These are phyloP conservation scores for Ophiocordyceps polyrhachis-furcata DNA, from an alignment of 2,329 filamentous ascomycete genomes.

Conservation along the genomic window DNA sequence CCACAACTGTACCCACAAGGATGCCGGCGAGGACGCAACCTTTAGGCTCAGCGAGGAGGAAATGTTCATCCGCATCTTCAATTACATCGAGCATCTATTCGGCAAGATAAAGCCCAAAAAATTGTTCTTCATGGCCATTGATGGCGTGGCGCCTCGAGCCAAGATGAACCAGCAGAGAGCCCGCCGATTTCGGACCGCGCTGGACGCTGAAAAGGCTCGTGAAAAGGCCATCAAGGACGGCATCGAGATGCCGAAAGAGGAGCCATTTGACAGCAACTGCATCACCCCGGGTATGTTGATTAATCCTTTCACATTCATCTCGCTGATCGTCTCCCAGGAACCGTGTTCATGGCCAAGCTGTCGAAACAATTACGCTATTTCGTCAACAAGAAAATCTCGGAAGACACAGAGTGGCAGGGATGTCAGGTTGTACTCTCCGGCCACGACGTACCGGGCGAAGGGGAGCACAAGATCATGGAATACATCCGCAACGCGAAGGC, in stretches of 20 bases:
- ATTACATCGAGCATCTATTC: conserved; percentile 97
- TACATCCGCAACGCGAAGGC: conserved; percentile 97
- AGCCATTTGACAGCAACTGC: conserved; percentile 95
- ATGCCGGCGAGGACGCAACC: conserved; percentile 67
- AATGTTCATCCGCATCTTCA: conserved; percentile 99
- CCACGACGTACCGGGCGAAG: conserved; percentile 93
- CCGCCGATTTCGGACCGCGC: conserved; percentile 80
- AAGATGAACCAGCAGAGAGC: conserved; percentile 99
- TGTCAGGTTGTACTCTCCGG: conserved; percentile 92
- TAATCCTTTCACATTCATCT: background rate
- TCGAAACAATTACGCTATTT: conserved; percentile 94
- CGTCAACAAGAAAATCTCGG: conserved; percentile 94
- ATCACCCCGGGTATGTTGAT: conserved; percentile 60
- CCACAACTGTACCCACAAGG: conserved; percentile 97
- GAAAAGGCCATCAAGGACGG: conserved; percentile 86
- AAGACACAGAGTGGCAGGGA: conserved; percentile 93
- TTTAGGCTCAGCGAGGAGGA: conserved; percentile 93
- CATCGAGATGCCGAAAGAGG: conserved; percentile 83
- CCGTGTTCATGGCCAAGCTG: conserved; percentile 93
- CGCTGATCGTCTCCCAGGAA: conserved; percentile 25
- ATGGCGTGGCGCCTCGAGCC: conserved; percentile 88
- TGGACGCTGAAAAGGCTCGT: conserved; percentile 75
- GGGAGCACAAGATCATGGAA: conserved; percentile 99
- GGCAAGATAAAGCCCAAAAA: conserved; percentile 98
- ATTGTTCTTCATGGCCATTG: conserved; percentile 98